Evolutionary conservation across 2,329 filamentous ascomycete species (phyloP).

Genomic region (Nemania sp.): DNA sequence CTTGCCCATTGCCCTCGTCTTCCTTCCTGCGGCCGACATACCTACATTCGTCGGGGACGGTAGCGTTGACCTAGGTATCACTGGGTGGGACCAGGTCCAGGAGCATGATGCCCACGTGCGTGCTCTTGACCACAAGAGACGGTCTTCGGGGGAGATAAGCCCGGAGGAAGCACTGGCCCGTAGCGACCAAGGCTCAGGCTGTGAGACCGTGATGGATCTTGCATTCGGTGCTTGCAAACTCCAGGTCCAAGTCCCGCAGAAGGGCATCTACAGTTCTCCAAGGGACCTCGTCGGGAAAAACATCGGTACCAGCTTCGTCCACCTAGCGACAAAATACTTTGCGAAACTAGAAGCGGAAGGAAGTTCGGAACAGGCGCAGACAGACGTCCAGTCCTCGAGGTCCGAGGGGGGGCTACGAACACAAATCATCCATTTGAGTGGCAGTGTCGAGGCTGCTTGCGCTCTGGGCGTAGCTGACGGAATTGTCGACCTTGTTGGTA

Average conservation of each 20-base stretch:
- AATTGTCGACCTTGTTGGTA: constrained; percentile 96
- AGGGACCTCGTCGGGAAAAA: constrained; percentile 90
- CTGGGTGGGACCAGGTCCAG: constrained; percentile 89
- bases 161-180: constrained; percentile 58
- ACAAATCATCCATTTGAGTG: constrained; percentile 92
- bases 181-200: constrained; percentile 66
- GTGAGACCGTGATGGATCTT: constrained; percentile 89
- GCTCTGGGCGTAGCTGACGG: constrained; percentile 95
- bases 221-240: constrained; percentile 92
- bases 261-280: constrained; percentile 76
- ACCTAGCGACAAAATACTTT: constrained; percentile 87
- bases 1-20: constrained; percentile 92
- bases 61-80: constrained; percentile 93
- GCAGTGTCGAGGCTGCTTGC: constrained; percentile 97
- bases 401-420: constrained; percentile 73
- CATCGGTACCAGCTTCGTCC: constrained; percentile 94
- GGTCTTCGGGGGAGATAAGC: constrained; percentile 60
- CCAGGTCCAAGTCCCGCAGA: constrained; percentile 95
- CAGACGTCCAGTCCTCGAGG: constrained; percentile 50
- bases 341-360: constrained; percentile 74
- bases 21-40: constrained; percentile 96
- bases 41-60: constrained; percentile 97
- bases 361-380: constrained; percentile 55
- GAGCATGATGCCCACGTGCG: constrained; percentile 81
- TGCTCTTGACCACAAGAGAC: constrained; percentile 60